Base-by-base conservation (phyloP, 768 basidiomycete species). In the Tremella fuciformis region DNA sequence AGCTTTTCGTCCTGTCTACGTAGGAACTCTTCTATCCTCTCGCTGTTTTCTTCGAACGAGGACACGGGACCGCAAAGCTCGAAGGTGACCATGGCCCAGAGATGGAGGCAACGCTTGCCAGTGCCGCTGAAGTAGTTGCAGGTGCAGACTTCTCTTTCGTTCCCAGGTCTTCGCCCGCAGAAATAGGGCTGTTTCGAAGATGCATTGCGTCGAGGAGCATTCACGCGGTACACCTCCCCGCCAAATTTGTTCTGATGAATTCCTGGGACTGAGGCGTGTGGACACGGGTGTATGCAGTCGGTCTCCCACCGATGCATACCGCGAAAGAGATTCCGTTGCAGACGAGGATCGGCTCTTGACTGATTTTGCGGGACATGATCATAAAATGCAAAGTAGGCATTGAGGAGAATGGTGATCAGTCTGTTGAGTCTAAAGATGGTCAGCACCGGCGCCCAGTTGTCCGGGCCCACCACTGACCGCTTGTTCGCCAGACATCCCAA, bases 371-470 rank as follows among this genome's bases (percentile, higher is more conserved):
- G 42, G 6, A 38, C 29, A 15, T 48, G 8, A 40, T 60, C 53
- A 37, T 60, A 60, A 34, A 55, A 60, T 7, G 58, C 53, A 38
- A 60, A 60, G 26, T 55, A 60, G 18, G 42, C 15, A 21, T 7
- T 19, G 7, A 60, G 6, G 15, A 60, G 52, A 2, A 60, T 55
- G 13, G 44, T 9, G 21, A 60, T 15, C n/a, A 60, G 44, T 9
- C 58, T 53, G 26, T 60, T 53, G 8, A 60, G 41, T 13, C 58
- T 60, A 34, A 2, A 9, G 4, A 3, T 19, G 21, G 6, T 16
- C 22, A 37, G 47, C 15, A 46, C 21, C 2, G 42, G 11, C 19
- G 18, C 3, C 3, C 13, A 24, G 13, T 13, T 24, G 18, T n/a
- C n/a, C n/a, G n/a, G n/a, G n/a, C n/a, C n/a, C n/a, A n/a, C n/a